These are phyloP conservation scores for Monoraphidium neglectum DNA, from an alignment of 139 green algal species.

Conservation along the genomic window DNA sequence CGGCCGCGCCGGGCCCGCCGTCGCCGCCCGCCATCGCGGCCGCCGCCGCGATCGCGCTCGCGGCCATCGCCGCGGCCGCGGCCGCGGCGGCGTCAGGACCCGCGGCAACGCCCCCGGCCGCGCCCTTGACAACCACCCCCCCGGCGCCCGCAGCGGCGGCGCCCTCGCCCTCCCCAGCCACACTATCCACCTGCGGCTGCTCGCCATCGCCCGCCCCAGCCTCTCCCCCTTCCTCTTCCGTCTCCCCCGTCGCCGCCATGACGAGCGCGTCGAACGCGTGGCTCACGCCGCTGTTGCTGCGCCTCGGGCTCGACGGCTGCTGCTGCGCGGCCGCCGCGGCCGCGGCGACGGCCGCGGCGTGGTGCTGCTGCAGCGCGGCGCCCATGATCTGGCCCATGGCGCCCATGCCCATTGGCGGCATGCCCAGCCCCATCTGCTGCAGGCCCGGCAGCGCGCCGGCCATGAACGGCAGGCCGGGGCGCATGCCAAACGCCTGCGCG, in stretches of 20 bases:
- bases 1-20: background rate
- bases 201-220: conserved; percentile 29
- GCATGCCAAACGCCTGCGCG: background rate
- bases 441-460: background rate
- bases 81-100: background rate
- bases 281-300: conserved; percentile 43
- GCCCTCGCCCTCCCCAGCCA: conserved; percentile 6
- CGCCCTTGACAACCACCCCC: background rate
- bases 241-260: conserved; percentile 69
- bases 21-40: conserved; percentile 6
- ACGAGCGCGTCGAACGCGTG: conserved; percentile 86
- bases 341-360: background rate
- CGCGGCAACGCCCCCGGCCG: background rate
- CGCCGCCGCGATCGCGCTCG: background rate
- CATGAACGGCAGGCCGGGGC: background rate
- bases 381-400: background rate
- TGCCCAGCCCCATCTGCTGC: background rate
- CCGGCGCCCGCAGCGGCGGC: background rate
- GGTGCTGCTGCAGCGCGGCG: background rate
- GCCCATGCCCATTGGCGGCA: no score
- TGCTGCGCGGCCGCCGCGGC: conserved; percentile 5
- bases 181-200: conserved; percentile 56
- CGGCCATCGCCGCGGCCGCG: background rate
- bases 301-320: conserved; percentile 32
- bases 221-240: conserved; percentile 25